Evolutionary conservation across 2,329 filamentous ascomycete genomes (phyloP).

Genomic region (Amauroascus niger): DNA sequence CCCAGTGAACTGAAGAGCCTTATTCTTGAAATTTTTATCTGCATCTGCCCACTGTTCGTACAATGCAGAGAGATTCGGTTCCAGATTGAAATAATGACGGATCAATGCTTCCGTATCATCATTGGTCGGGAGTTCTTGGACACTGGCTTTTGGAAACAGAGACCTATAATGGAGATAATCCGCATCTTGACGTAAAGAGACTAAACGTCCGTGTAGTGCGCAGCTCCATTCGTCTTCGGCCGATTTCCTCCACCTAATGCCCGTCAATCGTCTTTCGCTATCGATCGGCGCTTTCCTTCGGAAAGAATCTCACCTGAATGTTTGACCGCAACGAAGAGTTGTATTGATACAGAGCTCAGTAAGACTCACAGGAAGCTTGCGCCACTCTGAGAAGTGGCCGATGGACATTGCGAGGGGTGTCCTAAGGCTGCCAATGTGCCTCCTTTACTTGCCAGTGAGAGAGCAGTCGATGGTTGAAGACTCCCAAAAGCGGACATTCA

Average conservation of each 20-base stretch:
- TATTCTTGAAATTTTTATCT: slow-evolving; percentile 80
- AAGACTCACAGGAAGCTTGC: slow-evolving; percentile 70
- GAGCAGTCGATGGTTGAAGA: too few species aligned
- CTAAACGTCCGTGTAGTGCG: slow-evolving; percentile 70
- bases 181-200: slow-evolving; percentile 75
- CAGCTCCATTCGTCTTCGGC: slow-evolving; percentile 79
- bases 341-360: slow-evolving; percentile 90
- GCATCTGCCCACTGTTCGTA: slow-evolving; percentile 80
- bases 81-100: slow-evolving; percentile 77
- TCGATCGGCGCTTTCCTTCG: too few species aligned
- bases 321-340: slow-evolving; percentile 87
- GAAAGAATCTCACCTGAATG: slow-evolving; percentile 52
- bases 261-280: background rate
- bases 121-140: slow-evolving; percentile 20
- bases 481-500: too few species aligned
- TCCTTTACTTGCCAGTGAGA: too few species aligned
- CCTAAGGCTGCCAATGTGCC: background rate
- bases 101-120: slow-evolving; percentile 68
- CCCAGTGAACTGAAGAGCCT: slow-evolving; percentile 77
- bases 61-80: slow-evolving; percentile 61
- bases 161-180: slow-evolving; percentile 70
- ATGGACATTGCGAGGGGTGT: slow-evolving; percentile 27
- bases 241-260: slow-evolving; percentile 69
- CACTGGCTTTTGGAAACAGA: slow-evolving; percentile 40
- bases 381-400: slow-evolving; percentile 63